Base-by-base conservation (phyloP, 2,329 filamentous ascomycete species). In the Aureobasidium namibiae region DNA sequence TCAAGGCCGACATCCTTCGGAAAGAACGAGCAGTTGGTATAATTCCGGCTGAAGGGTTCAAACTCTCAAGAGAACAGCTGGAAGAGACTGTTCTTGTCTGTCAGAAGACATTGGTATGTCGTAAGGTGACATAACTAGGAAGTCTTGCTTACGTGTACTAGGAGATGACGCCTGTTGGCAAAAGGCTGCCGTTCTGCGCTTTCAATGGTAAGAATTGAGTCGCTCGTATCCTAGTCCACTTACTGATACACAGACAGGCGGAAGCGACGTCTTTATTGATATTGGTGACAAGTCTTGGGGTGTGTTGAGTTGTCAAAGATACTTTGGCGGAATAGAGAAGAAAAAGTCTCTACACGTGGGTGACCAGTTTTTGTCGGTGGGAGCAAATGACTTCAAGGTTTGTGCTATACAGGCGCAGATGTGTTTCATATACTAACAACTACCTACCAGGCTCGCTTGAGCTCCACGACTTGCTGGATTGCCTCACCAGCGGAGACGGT, bases 271-370 rank as follows among this genome's bases (percentile, higher is more conserved):
- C 42, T 99, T 99, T 74, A 92, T 99, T 57, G 94, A 99, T 72
- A 96, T 99, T 68, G 94, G 94, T 59, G 94, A 99, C 76, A 99
- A 99, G 76, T 91, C 87, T 56, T 95, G 92, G 88, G 94, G 94
- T 64, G 94, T 99, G 2, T 81, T 89, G 34, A 90, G 92, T 4
- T 96, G 92, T 71, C 94, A 99, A 76, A 82, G 86, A 60, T 96
- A 90, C 78, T 96, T 96, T 70, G 88, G 88, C 4, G 83, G 79
- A 1, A 83, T 96, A 65, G 79, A 81, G 52, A 88, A 85, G 3
- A 83, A 87, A 64, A 88, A 88, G 68, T 96, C 92, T 9, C 78
- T 99, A 60, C 94, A 99, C 74, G 90, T 99, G 4, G 94, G 94
- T 14, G 84, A 99, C 74, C 94, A 99, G 75, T 99, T 99, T 73